These are phyloP conservation scores for Penicillium samsonianum DNA, from an alignment of 495 filamentous ascomycete species.

Conservation along the genomic window DNA sequence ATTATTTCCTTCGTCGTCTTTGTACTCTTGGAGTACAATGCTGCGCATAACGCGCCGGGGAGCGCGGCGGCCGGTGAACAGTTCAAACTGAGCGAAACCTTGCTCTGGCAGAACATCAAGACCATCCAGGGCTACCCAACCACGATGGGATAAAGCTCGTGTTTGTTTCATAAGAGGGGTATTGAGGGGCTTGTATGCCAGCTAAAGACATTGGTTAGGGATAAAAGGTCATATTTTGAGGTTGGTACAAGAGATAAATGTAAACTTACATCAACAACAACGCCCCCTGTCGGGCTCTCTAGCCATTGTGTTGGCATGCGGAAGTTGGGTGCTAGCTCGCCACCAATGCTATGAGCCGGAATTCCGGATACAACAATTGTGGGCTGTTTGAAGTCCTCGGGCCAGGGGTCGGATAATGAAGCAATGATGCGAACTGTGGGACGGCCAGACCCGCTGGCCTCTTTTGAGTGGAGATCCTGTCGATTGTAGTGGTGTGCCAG, in stretches of 20 bases:
- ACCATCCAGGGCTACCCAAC: slow-evolving; percentile 75
- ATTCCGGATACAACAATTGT: slow-evolving; percentile 77
- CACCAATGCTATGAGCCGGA: slow-evolving; percentile 64
- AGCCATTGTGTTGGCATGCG: slow-evolving; percentile 72
- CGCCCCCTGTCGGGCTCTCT: slow-evolving; percentile 72
- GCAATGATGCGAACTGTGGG: slow-evolving; percentile 56
- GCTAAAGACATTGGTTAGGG: slow-evolving; percentile 30
- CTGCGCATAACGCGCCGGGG: slow-evolving; percentile 67
- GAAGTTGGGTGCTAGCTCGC: slow-evolving; percentile 65
- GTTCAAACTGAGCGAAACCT: slow-evolving; percentile 78
- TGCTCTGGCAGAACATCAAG: slow-evolving; percentile 77
- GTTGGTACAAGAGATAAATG: not conserved
- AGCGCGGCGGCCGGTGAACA: slow-evolving; percentile 75
- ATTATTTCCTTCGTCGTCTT: slow-evolving; percentile 41
- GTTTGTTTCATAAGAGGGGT: slow-evolving; percentile 72
- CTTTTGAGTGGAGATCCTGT: slow-evolving; percentile 32
- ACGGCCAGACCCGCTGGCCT: slow-evolving; percentile 21
- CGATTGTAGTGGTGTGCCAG: slow-evolving; percentile 70
- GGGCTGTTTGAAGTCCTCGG: slow-evolving; percentile 60
- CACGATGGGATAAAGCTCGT: slow-evolving; percentile 53
- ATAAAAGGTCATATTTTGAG: not conserved
- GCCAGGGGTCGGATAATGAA: slow-evolving; percentile 63
- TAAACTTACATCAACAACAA: slow-evolving; percentile 66
- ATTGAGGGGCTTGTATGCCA: slow-evolving; percentile 71
- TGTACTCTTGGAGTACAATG: slow-evolving; percentile 43